Evolutionary conservation across 108 stramenopile genomes (phyloP), one percentile per base, ranked within the genome.

Genomic region (Discostella stelligeroides): DNA sequence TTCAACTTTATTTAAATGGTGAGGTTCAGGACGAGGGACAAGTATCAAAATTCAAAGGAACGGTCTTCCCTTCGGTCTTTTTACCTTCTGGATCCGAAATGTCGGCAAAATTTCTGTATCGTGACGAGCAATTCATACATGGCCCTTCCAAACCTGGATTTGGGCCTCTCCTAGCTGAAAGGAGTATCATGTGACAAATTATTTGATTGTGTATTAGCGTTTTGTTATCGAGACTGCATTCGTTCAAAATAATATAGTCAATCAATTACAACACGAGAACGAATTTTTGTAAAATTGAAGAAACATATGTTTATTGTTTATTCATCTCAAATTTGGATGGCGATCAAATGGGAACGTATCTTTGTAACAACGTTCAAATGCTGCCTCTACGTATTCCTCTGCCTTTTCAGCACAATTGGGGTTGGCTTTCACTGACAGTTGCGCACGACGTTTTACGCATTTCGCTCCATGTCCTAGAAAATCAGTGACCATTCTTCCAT

Each of bases 271-370:
- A 24, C 25, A 50, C 17, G 23, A 50, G 49, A 50, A 8, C 21
- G 6, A n/a, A n/a, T n/a, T n/a, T n/a, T n/a, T n/a, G n/a, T n/a
- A n/a, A n/a, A n/a, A n/a, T n/a, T n/a, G n/a, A n/a, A n/a, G n/a
- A n/a, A n/a, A n/a, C n/a, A n/a, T n/a, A n/a, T n/a, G n/a, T n/a
- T n/a, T n/a, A 46, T 50, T 0, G 10, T 10, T 62, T 21, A 10
- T 48, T 49, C 54, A 90, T 63, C 83, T 54, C 66, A 88, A 75
- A 58, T 91, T 94, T 30, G 93, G 93, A 66, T 94, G 93, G 21
- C 93, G 82, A 64, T 90, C 89, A 77, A 94, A 94, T 12, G 93
- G 93, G 76, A 85, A 94, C 4, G 88, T 88, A 75, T 94, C 93
- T 29, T 78, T 77, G 63, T 79, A 91, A 57, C 93, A 94, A 57